Conservation (phyloP, 2,329 filamentous ascomycete species). For the Mycosphaerella arachidis region DNA sequence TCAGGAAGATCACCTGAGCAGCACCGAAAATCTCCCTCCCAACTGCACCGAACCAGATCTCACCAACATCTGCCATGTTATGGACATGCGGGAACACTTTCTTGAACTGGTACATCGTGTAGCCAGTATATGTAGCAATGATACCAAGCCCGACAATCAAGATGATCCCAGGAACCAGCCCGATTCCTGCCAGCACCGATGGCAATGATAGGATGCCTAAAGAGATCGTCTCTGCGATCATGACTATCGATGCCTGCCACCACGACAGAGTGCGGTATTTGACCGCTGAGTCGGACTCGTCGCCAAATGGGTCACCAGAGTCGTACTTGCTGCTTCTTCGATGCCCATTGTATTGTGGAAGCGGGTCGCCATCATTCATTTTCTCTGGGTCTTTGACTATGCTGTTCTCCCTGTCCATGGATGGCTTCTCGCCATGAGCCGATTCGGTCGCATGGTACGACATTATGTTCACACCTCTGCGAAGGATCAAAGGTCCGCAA, state of each 20-base stretch:
- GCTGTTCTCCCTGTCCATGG: slow-evolving; percentile 5
- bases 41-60: slow-evolving; percentile 55
- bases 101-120: slow-evolving; percentile 58
- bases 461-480: not conserved
- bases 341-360: slow-evolving; percentile 4
- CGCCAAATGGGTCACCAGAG: slow-evolving; percentile 14
- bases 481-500: no score
- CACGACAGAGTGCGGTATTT: slow-evolving; percentile 50
- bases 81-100: slow-evolving; percentile 45
- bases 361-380: not conserved
- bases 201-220: slow-evolving; percentile 55
- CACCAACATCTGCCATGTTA: slow-evolving; percentile 65
- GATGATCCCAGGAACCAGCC: slow-evolving; percentile 52
- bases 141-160: slow-evolving; percentile 52
- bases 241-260: slow-evolving; percentile 42
- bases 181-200: slow-evolving; percentile 49
- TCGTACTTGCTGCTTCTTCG: slow-evolving; percentile 14
- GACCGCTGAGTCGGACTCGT: slow-evolving; percentile 33
- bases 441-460: slow-evolving; percentile 1
- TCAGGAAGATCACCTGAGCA: slow-evolving; percentile 60
- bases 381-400: slow-evolving; percentile 7
- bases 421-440: slow-evolving; percentile 6
- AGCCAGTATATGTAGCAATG: slow-evolving; percentile 58
- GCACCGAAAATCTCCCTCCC: slow-evolving; percentile 61
- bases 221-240: slow-evolving; percentile 57